These are phyloP conservation scores for Bimuria novae-zelandiae DNA, from an alignment of 2,329 filamentous ascomycete species.

Conservation along the genomic window DNA sequence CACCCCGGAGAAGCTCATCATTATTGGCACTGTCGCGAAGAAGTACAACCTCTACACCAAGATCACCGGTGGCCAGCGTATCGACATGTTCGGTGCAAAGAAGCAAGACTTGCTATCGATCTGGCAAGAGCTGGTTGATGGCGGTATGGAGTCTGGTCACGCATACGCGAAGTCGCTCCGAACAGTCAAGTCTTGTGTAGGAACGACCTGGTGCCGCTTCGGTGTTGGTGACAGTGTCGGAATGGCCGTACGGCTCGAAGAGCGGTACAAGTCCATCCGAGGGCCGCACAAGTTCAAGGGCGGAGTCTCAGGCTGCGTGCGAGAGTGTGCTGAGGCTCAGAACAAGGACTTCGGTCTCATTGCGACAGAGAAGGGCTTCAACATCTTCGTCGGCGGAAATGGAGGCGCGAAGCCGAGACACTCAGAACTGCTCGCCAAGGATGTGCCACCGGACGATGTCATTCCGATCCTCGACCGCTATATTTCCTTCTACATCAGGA, in stretches of 20 bases:
- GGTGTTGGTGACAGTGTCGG: slow-evolving; percentile 89
- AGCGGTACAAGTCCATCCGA: slow-evolving; percentile 91
- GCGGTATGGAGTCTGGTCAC: slow-evolving; percentile 88
- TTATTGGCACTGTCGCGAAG: slow-evolving; percentile 82
- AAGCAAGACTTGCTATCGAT: slow-evolving; percentile 85
- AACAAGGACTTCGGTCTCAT: slow-evolving; percentile 94
- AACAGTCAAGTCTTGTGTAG: slow-evolving; percentile 91
- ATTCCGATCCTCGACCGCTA: slow-evolving; percentile 86
- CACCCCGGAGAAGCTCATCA: slow-evolving; percentile 81
- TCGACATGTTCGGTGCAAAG: slow-evolving; percentile 89
- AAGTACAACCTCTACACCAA: slow-evolving; percentile 87
- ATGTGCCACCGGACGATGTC: slow-evolving; percentile 81
- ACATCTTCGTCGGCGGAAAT: slow-evolving; percentile 88
- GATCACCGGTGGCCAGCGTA: slow-evolving; percentile 88
- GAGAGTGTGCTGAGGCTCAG: slow-evolving; percentile 90
- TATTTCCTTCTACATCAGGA: slow-evolving; percentile 91
- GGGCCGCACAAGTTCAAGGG: slow-evolving; percentile 90
- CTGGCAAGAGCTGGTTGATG: slow-evolving; percentile 79
- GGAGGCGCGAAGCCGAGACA: slow-evolving; percentile 85
- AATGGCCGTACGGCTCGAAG: slow-evolving; percentile 84
- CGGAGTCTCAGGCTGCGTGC: slow-evolving; percentile 86
- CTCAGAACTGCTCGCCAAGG: slow-evolving; percentile 81
- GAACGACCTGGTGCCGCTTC: slow-evolving; percentile 88
- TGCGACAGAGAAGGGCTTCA: slow-evolving; percentile 90
- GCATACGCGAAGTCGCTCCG: slow-evolving; percentile 88